Evolutionary conservation across 2,329 filamentous ascomycete genomes (phyloP), one percentile per base, ranked within the genome.

Genomic region (Fusarium succisae): DNA sequence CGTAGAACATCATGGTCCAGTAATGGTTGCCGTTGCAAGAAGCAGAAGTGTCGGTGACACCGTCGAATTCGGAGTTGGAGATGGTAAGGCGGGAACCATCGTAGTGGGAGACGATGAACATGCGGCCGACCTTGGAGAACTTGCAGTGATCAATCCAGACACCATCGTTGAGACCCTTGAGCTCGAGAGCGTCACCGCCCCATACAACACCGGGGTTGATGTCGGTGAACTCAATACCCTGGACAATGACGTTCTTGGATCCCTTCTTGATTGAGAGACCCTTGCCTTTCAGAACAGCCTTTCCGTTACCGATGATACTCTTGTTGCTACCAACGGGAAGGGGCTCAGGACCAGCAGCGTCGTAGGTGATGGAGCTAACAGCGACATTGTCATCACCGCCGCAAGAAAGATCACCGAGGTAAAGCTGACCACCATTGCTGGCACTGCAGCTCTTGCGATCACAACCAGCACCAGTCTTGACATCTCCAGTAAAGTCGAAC

Each of bases 201-300:
- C 76, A 78, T 5, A 78, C 76, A 76, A 73, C 79, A 72, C 70
- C 82, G 3, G 83, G 76, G 80, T 86, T 85, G 55, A 87, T 82
- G 37, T 80, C 64, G 70, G 84, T 85, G 70, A 88, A 82, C 60
- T 83, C 83, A 22, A 88, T 74, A 78, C 88, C 87, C 58, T 85
- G 86, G 56, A 88, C 80, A 69, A 88, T 87, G 65, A 88, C 85
- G 76, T 88, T 88, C 71, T 80, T 84, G 35, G 80, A 81, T n/a
- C 80, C 78, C 54, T 77, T 78, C 73, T 84, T 84, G 66, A 88
- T 79, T 26, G 81, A 82, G 28, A 88, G 80, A 17, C 84, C 84
- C 75, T 85, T 82, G 66, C 84, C 82, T 30, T 78, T 80, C 17
- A 80, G 66, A 1, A 79, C 70, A 11, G 76, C 77, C 66, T 79